Conservation (phyloP, 345 rosid species). For the Citrus medica region DNA sequence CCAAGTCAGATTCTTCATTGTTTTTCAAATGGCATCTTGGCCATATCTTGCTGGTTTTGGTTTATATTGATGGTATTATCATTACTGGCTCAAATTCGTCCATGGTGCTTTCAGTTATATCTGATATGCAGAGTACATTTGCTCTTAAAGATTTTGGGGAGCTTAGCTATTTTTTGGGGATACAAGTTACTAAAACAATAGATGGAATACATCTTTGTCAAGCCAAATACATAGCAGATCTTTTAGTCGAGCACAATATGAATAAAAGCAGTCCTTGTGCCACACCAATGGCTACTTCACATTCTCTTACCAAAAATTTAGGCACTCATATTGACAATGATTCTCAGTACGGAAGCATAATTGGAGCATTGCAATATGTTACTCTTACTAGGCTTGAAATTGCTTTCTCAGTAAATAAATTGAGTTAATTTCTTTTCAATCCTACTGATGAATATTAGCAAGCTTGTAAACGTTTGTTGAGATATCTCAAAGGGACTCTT, state of each 20-base stretch:
- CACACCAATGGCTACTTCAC: background rate
- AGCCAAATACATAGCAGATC: too few species aligned
- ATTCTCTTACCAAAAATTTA: too few species aligned
- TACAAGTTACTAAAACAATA: too few species aligned
- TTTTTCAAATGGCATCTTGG: background rate
- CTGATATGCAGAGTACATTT: fast-evolving
- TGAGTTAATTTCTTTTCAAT: too few species aligned
- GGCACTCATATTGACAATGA: too few species aligned
- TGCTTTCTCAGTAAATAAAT: too few species aligned
- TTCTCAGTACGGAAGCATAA: background rate
- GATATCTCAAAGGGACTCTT: background rate
- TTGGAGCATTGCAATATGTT: background rate
- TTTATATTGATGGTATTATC: background rate
- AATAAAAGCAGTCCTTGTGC: too few species aligned
- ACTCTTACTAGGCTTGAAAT: background rate
- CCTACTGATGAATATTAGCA: background rate
- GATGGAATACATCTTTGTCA: too few species aligned
- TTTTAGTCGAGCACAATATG: too few species aligned
- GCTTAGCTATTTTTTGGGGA: too few species aligned
- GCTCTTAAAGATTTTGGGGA: background rate
- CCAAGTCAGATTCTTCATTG: too few species aligned
- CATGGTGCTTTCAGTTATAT: too few species aligned
- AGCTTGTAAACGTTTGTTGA: background rate
- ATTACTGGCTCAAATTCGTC: background rate
- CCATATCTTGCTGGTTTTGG: background rate